Base-by-base conservation (phyloP, 768 basidiomycete genomes). In the Amanita brunnescens region DNA sequence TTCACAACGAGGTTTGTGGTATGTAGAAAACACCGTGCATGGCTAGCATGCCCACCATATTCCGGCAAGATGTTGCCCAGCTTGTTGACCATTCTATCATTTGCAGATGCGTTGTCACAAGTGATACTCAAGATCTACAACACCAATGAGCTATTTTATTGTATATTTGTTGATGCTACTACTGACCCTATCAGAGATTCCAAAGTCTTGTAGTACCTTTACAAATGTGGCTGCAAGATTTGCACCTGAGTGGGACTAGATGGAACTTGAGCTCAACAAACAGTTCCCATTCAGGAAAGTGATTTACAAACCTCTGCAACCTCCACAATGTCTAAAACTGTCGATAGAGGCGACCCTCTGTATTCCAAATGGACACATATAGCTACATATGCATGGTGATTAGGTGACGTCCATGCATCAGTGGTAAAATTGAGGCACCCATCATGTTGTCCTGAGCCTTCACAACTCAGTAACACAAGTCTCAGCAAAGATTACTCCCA, bases 291-390 rank as follows among this genome's bases (percentile, higher is more conserved):
- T 38, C 18, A 38, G 37, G 37, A 5, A 12, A 38, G 37, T 38
- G 18, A 38, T 14, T 38, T 14, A 18, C 37, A 12, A 14, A 38
- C 37, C 37, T 38, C 37, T 0, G 57, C 50, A 6, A 74, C 63
- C 52, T 75, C 70, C n/a, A 71, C 56, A 2, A 74, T 37, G 51
- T 76, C 71, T 0, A 76, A 58, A 0, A 68, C 42, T 10, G 71
- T 59, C 0, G 49, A 38, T 0, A 71, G 29, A 0, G 62, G 64
- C 4, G 51, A 42, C 0, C 70, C 68, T 0, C 69, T 43, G 5
- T 62, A 21, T 30, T 68, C 63, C 18, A 70, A 57, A 41, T 74
- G 70, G 1, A 68, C 67, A 0, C 58, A 61, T 8, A 67, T 48
- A 0, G 65, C 66, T 0, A 70, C 52, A 33, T 60, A 68, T 18